Conservation (phyloP, 75 land plant genomes). For the Larix kaempferi region DNA sequence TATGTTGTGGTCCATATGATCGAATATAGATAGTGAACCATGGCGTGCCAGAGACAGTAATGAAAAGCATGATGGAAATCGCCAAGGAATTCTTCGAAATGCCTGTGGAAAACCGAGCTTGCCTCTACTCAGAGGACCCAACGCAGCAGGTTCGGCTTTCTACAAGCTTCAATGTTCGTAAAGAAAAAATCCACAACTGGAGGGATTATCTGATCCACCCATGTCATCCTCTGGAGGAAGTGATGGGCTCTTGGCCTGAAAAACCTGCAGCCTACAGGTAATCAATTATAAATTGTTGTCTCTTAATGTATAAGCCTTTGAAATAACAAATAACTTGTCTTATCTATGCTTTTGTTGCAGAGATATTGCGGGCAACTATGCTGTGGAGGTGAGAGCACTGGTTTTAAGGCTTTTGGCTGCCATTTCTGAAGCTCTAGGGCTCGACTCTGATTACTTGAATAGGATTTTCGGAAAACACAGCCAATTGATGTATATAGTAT, state of each 20-base stretch:
- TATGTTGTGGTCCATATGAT: too few species aligned
- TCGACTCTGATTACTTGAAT: conserved; percentile 25
- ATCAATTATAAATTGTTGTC: too few species aligned
- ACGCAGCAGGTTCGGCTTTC: not conserved
- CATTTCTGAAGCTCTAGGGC: conserved; percentile 56
- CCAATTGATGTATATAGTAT: conserved; percentile 50
- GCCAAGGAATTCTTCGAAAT: not conserved
- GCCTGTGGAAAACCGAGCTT: not conserved
- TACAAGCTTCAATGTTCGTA: not conserved
- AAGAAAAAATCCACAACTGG: not conserved
- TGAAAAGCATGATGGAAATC: not conserved
- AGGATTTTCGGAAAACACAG: conserved; percentile 38
- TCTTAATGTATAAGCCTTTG: too few species aligned
- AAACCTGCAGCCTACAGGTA: conserved; percentile 4
- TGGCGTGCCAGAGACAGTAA: not conserved
- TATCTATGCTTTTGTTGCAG: conserved; percentile 8
- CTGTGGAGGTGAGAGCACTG: conserved; percentile 22
- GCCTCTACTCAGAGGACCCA: not conserved
- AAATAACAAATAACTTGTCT: too few species aligned
- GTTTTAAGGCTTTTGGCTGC: conserved; percentile 28
- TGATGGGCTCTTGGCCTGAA: not conserved
- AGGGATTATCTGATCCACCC: not conserved
- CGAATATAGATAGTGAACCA: not conserved
- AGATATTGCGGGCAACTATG: conserved; percentile 25
- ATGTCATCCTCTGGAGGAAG: not conserved